These are phyloP conservation scores for Vigna trinervia DNA, from an alignment of 306 rosid species.

Conservation along the genomic window DNA sequence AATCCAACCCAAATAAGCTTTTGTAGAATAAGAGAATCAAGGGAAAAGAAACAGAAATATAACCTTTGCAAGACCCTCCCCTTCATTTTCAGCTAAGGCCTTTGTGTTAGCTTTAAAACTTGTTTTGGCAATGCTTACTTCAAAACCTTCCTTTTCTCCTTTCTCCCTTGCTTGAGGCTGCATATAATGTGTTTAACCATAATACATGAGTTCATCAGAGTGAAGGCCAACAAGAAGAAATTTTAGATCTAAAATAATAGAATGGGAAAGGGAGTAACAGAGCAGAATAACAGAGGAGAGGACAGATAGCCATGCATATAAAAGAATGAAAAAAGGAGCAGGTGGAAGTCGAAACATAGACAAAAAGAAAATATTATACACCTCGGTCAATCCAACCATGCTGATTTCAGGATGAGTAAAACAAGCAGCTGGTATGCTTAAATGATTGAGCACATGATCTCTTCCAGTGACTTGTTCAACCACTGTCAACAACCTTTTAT, in stretches of 20 bases:
- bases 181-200: constrained; percentile 43
- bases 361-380: constrained; percentile 36
- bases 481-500: constrained; percentile 55
- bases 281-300: constrained; percentile 7
- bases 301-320: not conserved
- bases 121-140: constrained; percentile 84
- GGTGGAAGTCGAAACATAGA: constrained; percentile 10
- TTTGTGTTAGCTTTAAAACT: constrained; percentile 99
- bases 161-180: constrained; percentile 99
- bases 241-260: constrained; percentile 6
- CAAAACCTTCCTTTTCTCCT: constrained; percentile 86
- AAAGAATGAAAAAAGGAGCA: constrained; percentile 35
- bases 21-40: not conserved
- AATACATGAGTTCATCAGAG: constrained; percentile 25
- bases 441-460: constrained; percentile 93
- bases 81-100: constrained; percentile 99
- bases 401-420: constrained; percentile 97
- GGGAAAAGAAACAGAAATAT: constrained; percentile 38
- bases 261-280: not conserved
- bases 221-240: constrained; percentile 4
- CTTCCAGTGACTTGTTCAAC: constrained; percentile 97
- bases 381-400: constrained; percentile 98
- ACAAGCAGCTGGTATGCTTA: constrained; percentile 95
- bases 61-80: constrained; percentile 98
- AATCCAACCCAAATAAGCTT: constrained; percentile 26